Evolutionary conservation across 257 asterid genomes (phyloP).

Genomic region (Asclepias syriaca): DNA sequence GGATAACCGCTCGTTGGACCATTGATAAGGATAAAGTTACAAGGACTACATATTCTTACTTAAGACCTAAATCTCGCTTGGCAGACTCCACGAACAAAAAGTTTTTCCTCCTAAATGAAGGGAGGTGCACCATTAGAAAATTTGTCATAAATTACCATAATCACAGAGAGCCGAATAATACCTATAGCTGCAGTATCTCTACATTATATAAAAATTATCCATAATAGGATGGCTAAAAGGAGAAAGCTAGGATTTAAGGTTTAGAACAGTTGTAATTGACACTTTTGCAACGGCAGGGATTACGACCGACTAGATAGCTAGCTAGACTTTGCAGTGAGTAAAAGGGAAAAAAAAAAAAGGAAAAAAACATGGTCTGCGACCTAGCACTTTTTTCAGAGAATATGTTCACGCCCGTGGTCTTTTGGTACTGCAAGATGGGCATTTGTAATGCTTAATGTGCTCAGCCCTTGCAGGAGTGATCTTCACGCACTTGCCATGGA

Average conservation of each 20-base stretch:
- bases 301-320: constrained; percentile 8
- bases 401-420: constrained; percentile 42
- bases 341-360: neutral
- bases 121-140: neutral
- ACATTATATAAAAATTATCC: neutral
- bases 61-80: neutral
- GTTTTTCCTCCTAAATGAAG: neutral
- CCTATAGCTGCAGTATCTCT: constrained; percentile 5
- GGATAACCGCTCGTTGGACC: no score
- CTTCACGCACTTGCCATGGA: constrained; percentile 82
- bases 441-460: constrained; percentile 78
- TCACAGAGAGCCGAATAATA: neutral
- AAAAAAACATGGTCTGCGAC: neutral
- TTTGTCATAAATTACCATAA: neutral
- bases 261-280: neutral
- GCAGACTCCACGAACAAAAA: neutral
- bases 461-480: constrained; percentile 83
- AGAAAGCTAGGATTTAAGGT: neutral
- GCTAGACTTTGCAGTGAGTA: constrained; percentile 10
- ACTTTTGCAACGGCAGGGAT: neutral
- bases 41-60: neutral
- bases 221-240: neutral
- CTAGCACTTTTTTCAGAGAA: neutral
- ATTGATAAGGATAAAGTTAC: no score
- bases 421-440: constrained; percentile 79